Percentiles rank a stretch among this genome's conserved stretches.
Conservation (phyloP, 108 stramenopile genomes). For the Skeletonema marinoi region DNA sequence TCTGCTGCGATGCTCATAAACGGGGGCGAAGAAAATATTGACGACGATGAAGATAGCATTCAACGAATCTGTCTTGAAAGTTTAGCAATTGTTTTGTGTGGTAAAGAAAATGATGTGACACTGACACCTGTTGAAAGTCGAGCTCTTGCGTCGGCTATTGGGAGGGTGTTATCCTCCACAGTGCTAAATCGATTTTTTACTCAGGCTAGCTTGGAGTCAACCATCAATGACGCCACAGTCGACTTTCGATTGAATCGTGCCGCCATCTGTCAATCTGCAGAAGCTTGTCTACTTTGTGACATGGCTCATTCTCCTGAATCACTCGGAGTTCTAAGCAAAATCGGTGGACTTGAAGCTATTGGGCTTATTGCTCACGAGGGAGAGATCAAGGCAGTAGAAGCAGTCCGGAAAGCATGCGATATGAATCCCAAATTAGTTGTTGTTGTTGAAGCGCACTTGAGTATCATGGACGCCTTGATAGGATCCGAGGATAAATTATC, state of each 20-base stretch:
- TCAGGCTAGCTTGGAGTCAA: slow-evolving; percentile 55
- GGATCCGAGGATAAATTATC: slow-evolving; percentile 18
- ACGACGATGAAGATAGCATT: slow-evolving; percentile 61
- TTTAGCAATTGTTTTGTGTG: slow-evolving; percentile 58
- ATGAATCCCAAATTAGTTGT: slow-evolving; percentile 59
- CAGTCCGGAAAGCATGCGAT: slow-evolving; percentile 64
- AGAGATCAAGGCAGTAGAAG: slow-evolving; percentile 59
- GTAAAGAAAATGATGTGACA: slow-evolving; percentile 22
- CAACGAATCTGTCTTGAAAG: slow-evolving; percentile 66
- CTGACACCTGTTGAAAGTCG: slow-evolving; percentile 57
- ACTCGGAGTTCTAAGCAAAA: slow-evolving; percentile 53
- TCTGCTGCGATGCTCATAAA: slow-evolving; percentile 68
- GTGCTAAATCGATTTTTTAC: slow-evolving; percentile 75
- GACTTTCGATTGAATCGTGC: slow-evolving; percentile 23
- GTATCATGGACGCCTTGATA: slow-evolving; percentile 59
- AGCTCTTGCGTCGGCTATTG: slow-evolving; percentile 63
- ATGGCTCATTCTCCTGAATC: slow-evolving; percentile 70
- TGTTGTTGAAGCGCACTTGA: slow-evolving; percentile 64
- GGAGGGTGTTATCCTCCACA: slow-evolving; percentile 72
- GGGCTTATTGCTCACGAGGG: slow-evolving; percentile 82
- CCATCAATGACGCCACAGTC: slow-evolving; percentile 11
- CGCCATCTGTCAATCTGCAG: slow-evolving; percentile 68
- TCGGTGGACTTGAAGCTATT: slow-evolving; percentile 78
- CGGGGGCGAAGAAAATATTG: slow-evolving; percentile 42
- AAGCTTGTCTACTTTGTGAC: slow-evolving; percentile 76